These are phyloP conservation scores for Lathyrus sativus DNA, from an alignment of 306 rosid genomes.

Conservation along the genomic window DNA sequence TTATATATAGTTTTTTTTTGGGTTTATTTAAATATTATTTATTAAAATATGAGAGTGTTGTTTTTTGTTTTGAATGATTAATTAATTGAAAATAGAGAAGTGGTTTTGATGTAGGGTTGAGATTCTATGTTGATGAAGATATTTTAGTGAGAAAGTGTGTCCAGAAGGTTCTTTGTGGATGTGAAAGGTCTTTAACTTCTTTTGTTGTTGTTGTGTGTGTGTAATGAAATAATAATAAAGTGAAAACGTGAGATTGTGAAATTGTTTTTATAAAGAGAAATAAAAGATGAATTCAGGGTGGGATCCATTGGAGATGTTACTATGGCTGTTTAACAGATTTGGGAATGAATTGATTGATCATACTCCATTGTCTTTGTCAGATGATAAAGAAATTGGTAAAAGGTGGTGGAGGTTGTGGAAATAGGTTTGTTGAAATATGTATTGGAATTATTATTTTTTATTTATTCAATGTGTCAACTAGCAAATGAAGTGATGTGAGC, in stretches of 20 bases:
- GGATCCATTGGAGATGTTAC: slow-evolving; percentile 30
- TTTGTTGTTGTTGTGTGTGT: background rate
- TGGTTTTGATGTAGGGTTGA: slow-evolving; percentile 56
- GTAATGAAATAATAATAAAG: background rate
- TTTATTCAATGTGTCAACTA: too few species aligned
- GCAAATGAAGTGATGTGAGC: slow-evolving; percentile 9
- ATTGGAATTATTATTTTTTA: background rate
- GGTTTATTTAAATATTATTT: background rate
- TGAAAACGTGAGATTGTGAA: slow-evolving; percentile 14
- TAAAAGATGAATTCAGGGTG: background rate
- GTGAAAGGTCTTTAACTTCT: slow-evolving; percentile 36
- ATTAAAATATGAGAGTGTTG: background rate
- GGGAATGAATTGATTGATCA: slow-evolving; percentile 35
- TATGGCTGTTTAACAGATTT: slow-evolving; percentile 32
- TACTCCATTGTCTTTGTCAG: slow-evolving; percentile 34
- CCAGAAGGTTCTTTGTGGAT: slow-evolving; percentile 82
- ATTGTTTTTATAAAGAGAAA: slow-evolving; percentile 5
- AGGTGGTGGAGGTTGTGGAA: background rate
- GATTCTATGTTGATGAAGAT: slow-evolving; percentile 60
- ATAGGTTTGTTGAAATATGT: background rate
- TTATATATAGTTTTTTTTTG: slow-evolving; percentile 43
- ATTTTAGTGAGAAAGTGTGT: slow-evolving; percentile 57
- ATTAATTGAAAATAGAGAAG: slow-evolving; percentile 8
- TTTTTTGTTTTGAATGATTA: slow-evolving; percentile 3
- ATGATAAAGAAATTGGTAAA: slow-evolving; percentile 10